These are phyloP conservation scores for Batkoa obscura DNA, from an alignment of 371 early-diverging fungal species.

Conservation along the genomic window DNA sequence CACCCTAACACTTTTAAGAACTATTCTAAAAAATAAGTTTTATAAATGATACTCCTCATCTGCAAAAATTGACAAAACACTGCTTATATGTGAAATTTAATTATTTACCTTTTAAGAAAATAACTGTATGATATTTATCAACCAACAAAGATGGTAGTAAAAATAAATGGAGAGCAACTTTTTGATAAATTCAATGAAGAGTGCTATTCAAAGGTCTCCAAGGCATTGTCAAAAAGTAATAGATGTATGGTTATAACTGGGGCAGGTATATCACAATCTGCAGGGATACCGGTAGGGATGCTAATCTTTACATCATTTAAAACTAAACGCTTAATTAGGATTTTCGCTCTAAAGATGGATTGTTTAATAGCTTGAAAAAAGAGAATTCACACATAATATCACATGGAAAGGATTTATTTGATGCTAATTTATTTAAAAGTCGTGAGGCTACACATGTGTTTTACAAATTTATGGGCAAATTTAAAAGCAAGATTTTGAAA, in stretches of 20 bases:
- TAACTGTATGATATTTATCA: no score
- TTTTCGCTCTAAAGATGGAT: constrained; percentile 60
- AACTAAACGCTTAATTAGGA: constrained; percentile 24
- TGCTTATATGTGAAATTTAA: no score
- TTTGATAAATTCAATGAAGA: neutral
- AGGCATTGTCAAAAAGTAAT: constrained; percentile 16
- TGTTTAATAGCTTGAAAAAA: constrained; percentile 65
- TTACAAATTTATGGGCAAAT: constrained; percentile 84
- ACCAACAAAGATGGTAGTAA: no score
- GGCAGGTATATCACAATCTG: constrained; percentile 80
- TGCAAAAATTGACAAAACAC: no score
- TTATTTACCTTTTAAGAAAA: no score
- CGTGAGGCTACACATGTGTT: constrained; percentile 59
- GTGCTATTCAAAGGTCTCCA: constrained; percentile 2
- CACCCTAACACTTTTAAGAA: no score
- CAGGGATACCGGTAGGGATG: constrained; percentile 62
- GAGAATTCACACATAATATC: constrained; percentile 50
- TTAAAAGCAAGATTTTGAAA: constrained; percentile 47
- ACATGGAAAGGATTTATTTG: constrained; percentile 89
- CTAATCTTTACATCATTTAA: constrained; percentile 7
- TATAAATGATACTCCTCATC: no score
- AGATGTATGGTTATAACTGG: constrained; percentile 71
- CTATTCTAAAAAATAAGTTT: no score
- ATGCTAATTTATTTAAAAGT: constrained; percentile 70
- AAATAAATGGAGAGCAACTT: no score